Evolutionary conservation across 1,284 basidiomycete species (phyloP).

Genomic region (Naganishia albida): DNA sequence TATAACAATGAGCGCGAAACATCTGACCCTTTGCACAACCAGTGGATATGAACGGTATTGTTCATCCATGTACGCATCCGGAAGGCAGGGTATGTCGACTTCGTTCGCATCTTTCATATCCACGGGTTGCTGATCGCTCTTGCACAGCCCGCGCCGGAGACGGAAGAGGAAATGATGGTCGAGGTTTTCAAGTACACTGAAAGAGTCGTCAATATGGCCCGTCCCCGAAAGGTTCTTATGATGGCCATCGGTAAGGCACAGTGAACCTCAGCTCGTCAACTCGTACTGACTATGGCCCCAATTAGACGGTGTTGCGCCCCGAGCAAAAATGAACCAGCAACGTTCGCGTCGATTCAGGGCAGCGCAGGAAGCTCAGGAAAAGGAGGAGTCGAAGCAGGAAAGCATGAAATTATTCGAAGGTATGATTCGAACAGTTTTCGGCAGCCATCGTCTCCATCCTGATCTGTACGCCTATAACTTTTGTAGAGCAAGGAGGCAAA

Average conservation of each 20-base stretch:
- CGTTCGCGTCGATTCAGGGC: constrained; percentile 89
- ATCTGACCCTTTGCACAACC: constrained; percentile 9
- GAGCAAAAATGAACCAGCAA: constrained; percentile 99
- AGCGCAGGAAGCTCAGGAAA: constrained; percentile 91
- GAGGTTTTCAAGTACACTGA: constrained; percentile 98
- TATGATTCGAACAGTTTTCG: constrained; percentile 45
- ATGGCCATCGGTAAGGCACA: constrained; percentile 85
- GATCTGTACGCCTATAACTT: background rate
- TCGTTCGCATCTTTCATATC: constrained; percentile 9
- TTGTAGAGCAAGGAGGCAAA: constrained; percentile 81
- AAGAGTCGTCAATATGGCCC: constrained; percentile 93
- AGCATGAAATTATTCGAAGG: constrained; percentile 83
- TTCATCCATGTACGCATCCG: constrained; percentile 98
- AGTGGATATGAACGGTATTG: constrained; percentile 61
- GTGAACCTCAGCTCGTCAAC: background rate
- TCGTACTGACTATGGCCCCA: constrained; percentile 74
- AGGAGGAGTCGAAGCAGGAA: constrained; percentile 77
- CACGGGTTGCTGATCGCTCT: constrained; percentile 12
- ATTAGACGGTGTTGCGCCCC: constrained; percentile 94
- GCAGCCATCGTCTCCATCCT: background rate
- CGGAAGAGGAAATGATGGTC: constrained; percentile 99
- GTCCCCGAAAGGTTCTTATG: constrained; percentile 91
- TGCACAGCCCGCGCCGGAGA: constrained; percentile 82
- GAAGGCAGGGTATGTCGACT: constrained; percentile 73
- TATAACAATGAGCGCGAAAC: background rate